Evolutionary conservation across 1,139 yeast species (phyloP).

Genomic region (Blastobotrys aristatus): DNA sequence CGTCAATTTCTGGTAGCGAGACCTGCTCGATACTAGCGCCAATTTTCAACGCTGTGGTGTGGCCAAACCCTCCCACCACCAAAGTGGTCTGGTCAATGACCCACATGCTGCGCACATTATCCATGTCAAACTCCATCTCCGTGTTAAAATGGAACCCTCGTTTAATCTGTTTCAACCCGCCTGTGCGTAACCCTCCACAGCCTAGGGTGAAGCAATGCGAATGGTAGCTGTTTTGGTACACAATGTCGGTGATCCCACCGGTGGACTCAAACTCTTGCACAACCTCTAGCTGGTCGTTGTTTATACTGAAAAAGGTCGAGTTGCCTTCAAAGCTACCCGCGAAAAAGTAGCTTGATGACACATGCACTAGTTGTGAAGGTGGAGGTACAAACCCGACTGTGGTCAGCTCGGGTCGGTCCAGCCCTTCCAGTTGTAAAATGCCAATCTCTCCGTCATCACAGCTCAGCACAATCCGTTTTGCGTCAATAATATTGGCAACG

Average conservation of each 20-base stretch:
- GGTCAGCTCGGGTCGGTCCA: conserved; percentile 10
- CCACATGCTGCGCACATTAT: conserved; percentile 11
- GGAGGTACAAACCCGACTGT: conserved; percentile 17
- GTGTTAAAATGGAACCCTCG: conserved; percentile 6
- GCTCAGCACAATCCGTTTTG: background rate
- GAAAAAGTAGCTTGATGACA: conserved; percentile 19
- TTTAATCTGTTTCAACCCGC: conserved; percentile 10
- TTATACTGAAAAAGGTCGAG: conserved; percentile 17
- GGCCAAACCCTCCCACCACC: conserved; percentile 1
- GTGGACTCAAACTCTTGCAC: conserved; percentile 14
- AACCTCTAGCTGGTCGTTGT: background rate
- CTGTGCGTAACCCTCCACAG: conserved; percentile 16
- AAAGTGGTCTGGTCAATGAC: background rate
- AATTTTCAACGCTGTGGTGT: background rate
- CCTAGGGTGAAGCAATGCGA: conserved; percentile 5
- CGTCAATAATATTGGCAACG: conserved; percentile 1
- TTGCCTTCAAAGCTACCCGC: conserved; percentile 18
- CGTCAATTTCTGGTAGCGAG: background rate
- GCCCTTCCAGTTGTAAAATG: conserved; percentile 9
- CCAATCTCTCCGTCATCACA: conserved; percentile 1
- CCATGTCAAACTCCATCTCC: conserved; percentile 11
- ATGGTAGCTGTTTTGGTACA: conserved; percentile 7
- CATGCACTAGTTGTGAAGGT: conserved; percentile 16
- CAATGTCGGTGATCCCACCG: conserved; percentile 15
- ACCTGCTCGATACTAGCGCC: background rate